Evolutionary conservation across 2,329 filamentous ascomycete species (phyloP), one percentile per base, ranked within the genome.

Genomic region (Exserohilum rostratum): DNA sequence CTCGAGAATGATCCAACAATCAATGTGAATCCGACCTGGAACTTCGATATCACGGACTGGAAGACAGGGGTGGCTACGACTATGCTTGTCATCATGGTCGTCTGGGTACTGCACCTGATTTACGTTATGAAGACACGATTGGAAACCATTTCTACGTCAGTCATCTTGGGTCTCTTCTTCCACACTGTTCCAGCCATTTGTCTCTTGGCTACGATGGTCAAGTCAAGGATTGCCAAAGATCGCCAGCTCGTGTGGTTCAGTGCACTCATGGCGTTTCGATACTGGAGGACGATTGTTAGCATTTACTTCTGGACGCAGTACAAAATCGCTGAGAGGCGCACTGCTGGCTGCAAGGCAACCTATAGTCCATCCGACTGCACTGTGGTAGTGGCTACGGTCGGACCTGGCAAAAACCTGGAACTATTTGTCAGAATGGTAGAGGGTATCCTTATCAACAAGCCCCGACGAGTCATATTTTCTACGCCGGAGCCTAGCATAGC

Each of bases 361-460:
- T 42, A 30, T 56, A 57, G 39, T 18, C 50, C 40, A 44, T 12
- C 11, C 0, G 53, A 67, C 2, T 66, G 63, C 6, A 65, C 66
- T 0, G 63, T 67, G 1, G 55, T 70, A 2, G 39, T 67, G 2
- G 59, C 67, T 1, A 68, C 67, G 0, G 58, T 66, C 0, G 66
- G 64, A 9, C 59, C 61, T 0, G 20, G 12, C 1, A 47, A 39
- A 0, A 65, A 66, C 11, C 2, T 37, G 4, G 45, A 47, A 11
- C 7, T 46, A 1, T 66, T 47, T 12, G 45, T 29, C 0, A 49
- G 66, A 0, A 55, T 66, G 57, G 46, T 62, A 0, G 27, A 44
- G 6, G 45, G 52, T 0, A 60, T 70, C 11, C 25, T 68, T 0
- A 25, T 44, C 6, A 68, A 66, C 17, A 15, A 22, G 6, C 64